Percentiles rank a stretch among this genome's conserved stretches.
Conservation (phyloP, 192 early-diverging fungal genomes). For the Backusella luteola region DNA sequence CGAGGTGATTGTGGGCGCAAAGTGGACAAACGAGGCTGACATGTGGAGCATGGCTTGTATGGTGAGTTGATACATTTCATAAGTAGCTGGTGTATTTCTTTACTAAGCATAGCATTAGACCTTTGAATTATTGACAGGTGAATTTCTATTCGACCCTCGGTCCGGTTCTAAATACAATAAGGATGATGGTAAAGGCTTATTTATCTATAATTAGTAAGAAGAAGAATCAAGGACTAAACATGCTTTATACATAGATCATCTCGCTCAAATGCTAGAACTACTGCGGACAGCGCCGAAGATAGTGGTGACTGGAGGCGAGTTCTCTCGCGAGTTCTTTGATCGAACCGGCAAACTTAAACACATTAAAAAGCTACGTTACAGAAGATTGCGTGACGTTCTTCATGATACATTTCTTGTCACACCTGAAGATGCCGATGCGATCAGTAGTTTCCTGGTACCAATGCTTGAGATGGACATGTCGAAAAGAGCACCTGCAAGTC, state of each 20-base stretch:
- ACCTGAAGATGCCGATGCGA: constrained; percentile 63
- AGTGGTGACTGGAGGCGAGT: constrained; percentile 79
- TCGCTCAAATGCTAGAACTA: constrained; percentile 92
- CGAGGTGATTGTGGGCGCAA: constrained; percentile 88
- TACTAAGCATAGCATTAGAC: constrained; percentile 33
- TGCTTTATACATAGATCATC: constrained; percentile 63
- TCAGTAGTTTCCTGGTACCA: constrained; percentile 78
- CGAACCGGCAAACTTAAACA: constrained; percentile 82
- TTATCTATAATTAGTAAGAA: too few relatives aligned
- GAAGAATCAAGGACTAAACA: too few relatives aligned
- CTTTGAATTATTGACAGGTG: constrained; percentile 91
- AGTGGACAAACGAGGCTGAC: constrained; percentile 84
- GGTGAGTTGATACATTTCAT: constrained; percentile 36
- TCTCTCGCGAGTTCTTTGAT: constrained; percentile 83
- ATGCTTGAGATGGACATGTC: constrained; percentile 57
- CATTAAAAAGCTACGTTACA: constrained; percentile 82
- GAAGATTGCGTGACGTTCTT: constrained; percentile 80
- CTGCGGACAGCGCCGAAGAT: constrained; percentile 79
- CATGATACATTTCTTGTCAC: constrained; percentile 84
- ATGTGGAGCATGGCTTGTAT: constrained; percentile 93
- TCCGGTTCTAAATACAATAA: constrained; percentile 81
- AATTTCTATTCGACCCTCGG: constrained; percentile 94
- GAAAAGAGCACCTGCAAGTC: constrained; percentile 20
- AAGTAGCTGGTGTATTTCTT: background rate
- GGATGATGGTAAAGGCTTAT: constrained; percentile 69